Percentiles rank a stretch among this genome's conserved stretches.
phyloP scores from a whole-genome alignment of 1,284 basidiomycete species.

The Trametes sp. region DNA sequence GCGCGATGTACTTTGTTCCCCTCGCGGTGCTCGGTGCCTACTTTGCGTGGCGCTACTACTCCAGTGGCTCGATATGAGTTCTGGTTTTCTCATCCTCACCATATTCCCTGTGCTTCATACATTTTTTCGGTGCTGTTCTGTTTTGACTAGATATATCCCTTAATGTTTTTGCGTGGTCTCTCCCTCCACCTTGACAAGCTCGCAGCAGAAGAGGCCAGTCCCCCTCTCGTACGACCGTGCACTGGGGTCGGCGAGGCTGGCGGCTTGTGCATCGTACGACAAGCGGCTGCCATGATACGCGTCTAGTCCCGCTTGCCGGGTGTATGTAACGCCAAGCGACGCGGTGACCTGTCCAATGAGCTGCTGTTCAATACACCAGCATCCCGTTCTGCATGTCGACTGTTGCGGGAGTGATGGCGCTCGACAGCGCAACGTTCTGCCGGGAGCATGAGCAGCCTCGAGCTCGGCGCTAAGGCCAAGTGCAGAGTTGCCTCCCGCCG shows the following conservation, averaged over 20 bases:
- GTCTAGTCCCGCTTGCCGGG: neutral
- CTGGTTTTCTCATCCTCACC: conserved; percentile 7
- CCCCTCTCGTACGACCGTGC: too few relatives aligned
- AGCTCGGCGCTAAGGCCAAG: neutral
- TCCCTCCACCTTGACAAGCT: neutral
- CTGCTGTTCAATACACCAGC: too few relatives aligned
- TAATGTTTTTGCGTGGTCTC: conserved; percentile 11
- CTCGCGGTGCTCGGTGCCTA: conserved; percentile 78
- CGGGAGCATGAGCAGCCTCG: too few relatives aligned
- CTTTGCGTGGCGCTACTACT: conserved; percentile 84
- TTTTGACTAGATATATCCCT: conserved; percentile 26
- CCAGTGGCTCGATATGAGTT: conserved; percentile 48
- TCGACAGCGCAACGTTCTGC: too few relatives aligned
- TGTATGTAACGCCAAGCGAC: neutral
- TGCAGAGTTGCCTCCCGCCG: neutral
- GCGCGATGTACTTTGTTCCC: conserved; percentile 83
- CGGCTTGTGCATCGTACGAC: neutral
- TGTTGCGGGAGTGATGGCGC: too few relatives aligned
- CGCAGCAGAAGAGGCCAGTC: too few relatives aligned
- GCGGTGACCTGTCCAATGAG: neutral
- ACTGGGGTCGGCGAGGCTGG: neutral
- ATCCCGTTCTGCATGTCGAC: too few relatives aligned
- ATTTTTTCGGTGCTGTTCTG: conserved; percentile 19
- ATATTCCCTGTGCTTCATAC: conserved; percentile 16
- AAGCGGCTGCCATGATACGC: neutral